Evolutionary conservation across 1,284 basidiomycete genomes (phyloP), one percentile per base, ranked within the genome.

Genomic region (Fomitiporia mediterranea): DNA sequence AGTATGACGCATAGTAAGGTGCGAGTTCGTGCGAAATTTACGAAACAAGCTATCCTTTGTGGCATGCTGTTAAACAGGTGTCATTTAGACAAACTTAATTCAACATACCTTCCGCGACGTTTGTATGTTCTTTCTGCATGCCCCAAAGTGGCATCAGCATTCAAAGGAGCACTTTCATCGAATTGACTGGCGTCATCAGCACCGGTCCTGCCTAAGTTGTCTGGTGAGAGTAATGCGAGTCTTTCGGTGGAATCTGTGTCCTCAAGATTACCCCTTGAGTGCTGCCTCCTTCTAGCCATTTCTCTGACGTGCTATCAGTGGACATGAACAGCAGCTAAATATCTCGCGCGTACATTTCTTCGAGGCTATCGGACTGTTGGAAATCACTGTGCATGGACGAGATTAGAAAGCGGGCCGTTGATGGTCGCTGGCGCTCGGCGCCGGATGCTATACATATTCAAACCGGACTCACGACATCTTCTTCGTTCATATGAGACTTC

Each of bases 131-230:
- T 13, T 15, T 15, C 11, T 8, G 23, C 4, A 28, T 28, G 44
- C 23, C n/a, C n/a, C n/a, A n/a, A n/a, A n/a, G n/a, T n/a, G 8
- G 23, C 44, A 15, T 35, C 53, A 8, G 17, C 37, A 42, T 25
- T 50, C 19, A 55, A 34, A 6, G 47, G 54, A 8, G 35, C 38
- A 4, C 11, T 2, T 40, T 56, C 55, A 27, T 56, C 55, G 42
- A 51, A 56, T 40, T 56, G 55, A 2, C 52, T 50, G 34, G 40
- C 49, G 21, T 56, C 55, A 7, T 52, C 50, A 23, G 38, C 46
- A 42, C 35, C 47, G 9, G 54, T 55, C 19, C 19, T 48, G 28
- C 42, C 53, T 21, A 55, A 30, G 35, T 35, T 35, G 23, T 47
- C 52, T 48, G 47, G 54, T 23, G 53, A 50, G 8, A 50, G 19